phyloP scores from a whole-genome alignment of 345 rosid genomes.

The Jatropha curcas region DNA sequence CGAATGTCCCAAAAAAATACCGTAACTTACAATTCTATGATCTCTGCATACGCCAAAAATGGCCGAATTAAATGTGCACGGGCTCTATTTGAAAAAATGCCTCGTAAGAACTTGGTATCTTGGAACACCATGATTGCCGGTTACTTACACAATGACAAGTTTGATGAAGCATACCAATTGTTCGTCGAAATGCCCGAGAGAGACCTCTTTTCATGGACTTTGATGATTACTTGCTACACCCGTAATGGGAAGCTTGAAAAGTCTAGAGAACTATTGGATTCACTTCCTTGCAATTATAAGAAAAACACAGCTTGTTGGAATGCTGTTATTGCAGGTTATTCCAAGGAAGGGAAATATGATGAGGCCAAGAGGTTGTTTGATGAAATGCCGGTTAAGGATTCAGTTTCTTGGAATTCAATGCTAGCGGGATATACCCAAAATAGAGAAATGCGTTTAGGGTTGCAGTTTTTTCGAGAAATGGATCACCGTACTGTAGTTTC shows the following conservation, averaged over 20 bases:
- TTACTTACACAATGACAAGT: constrained; percentile 23
- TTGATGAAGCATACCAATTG: constrained; percentile 30
- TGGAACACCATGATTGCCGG: constrained; percentile 45
- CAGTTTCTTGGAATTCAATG: constrained; percentile 50
- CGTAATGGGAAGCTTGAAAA: constrained; percentile 34
- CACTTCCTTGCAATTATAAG: constrained; percentile 33
- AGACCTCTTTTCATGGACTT: constrained; percentile 36
- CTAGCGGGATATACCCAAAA: constrained; percentile 37
- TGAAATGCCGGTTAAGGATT: constrained; percentile 39
- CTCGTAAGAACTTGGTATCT: constrained; percentile 35
- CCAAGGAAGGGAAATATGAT: constrained; percentile 31
- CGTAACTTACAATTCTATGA: constrained; percentile 46
- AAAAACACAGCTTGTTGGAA: constrained; percentile 40
- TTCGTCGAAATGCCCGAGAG: constrained; percentile 35
- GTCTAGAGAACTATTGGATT: constrained; percentile 38
- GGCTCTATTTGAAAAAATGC: constrained; percentile 38
- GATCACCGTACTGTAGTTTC: constrained; percentile 24
- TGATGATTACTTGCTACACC: constrained; percentile 38
- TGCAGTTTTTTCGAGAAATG: constrained; percentile 22
- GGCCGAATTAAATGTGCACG: constrained; percentile 35
- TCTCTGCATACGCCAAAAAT: constrained; percentile 38
- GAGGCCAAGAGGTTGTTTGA: constrained; percentile 37
- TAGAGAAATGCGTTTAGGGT: constrained; percentile 20
- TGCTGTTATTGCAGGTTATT: constrained; percentile 44
- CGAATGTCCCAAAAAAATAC: constrained; percentile 34